phyloP scores from a whole-genome alignment of 225 moss, liverwort and hornwort species.

The Anthoceros angustus region DNA sequence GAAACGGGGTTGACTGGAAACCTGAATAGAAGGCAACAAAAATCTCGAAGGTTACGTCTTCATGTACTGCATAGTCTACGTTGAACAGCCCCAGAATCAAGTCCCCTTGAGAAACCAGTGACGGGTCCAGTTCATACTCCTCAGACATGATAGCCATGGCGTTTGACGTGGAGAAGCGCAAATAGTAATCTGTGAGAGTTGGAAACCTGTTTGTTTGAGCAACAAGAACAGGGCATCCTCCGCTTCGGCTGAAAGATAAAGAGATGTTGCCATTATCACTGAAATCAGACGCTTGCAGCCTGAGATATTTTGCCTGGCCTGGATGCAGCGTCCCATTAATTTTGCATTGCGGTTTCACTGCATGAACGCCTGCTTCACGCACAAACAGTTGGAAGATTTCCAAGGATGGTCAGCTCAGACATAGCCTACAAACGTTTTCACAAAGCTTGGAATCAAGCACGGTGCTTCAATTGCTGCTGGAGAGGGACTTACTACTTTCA shows the following conservation, averaged over 20 bases:
- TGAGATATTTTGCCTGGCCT: constrained; percentile 32
- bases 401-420: too few relatives aligned
- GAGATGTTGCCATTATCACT: constrained; percentile 9
- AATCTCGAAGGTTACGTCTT: constrained; percentile 6
- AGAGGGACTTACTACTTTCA: constrained; percentile 22
- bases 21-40: background rate
- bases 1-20: too few relatives aligned
- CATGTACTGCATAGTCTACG: constrained; percentile 26
- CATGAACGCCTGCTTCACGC: too few relatives aligned
- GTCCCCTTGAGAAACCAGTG: constrained; percentile 11
- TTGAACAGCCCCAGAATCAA: constrained; percentile 36
- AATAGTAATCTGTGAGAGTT: constrained; percentile 21
- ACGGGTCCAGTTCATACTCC: constrained; percentile 15
- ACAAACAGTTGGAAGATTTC: too few relatives aligned
- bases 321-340: constrained; percentile 20
- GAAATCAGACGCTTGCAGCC: constrained; percentile 13
- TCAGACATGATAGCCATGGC: constrained; percentile 17
- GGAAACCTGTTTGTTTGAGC: constrained; percentile 25
- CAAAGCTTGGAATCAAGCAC: too few relatives aligned
- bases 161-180: constrained; percentile 28
- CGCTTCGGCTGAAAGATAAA: constrained; percentile 16
- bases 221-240: constrained; percentile 27
- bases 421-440: too few relatives aligned
- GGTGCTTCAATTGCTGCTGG: too few relatives aligned
- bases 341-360: too few relatives aligned